Conservation (phyloP, 768 basidiomycete genomes). For the Pleurotus ostreatus region DNA sequence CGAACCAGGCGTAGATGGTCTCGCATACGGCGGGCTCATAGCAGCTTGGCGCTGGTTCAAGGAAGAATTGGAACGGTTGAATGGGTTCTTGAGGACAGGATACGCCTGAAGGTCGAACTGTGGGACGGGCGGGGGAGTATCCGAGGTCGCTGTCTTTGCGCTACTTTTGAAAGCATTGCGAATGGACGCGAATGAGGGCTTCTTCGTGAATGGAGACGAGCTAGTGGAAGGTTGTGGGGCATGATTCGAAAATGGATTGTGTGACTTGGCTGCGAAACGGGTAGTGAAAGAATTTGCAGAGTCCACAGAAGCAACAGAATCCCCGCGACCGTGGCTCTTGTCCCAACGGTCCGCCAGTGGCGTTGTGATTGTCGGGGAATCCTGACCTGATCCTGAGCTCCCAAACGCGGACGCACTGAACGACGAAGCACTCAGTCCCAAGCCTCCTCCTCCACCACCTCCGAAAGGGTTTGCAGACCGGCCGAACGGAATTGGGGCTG, state of each 20-base stretch:
- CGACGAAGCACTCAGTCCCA: slow-evolving; percentile 38
- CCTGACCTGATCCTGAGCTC: slow-evolving; percentile 41
- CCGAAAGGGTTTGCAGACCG: slow-evolving; percentile 46
- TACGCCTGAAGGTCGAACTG: slow-evolving; percentile 63
- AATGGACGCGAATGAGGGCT: slow-evolving; percentile 81
- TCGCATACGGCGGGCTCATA: slow-evolving; percentile 47
- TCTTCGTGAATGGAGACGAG: slow-evolving; percentile 63
- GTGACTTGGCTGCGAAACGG: slow-evolving; percentile 43
- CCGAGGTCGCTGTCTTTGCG: slow-evolving; percentile 41
- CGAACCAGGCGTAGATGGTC: slow-evolving; percentile 61
- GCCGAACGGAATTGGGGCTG: slow-evolving; percentile 68
- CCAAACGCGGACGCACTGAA: slow-evolving; percentile 26
- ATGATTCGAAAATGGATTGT: slow-evolving; percentile 59
- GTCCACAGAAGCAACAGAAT: slow-evolving; percentile 76
- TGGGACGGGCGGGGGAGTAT: slow-evolving; percentile 75
- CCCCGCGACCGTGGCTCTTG: slow-evolving; percentile 66
- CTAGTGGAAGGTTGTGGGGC: slow-evolving; percentile 65
- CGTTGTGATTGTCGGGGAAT: slow-evolving; percentile 63
- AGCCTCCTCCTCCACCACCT: slow-evolving; percentile 38
- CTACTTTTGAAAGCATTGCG: slow-evolving; percentile 74
- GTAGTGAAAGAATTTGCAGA: slow-evolving; percentile 61
- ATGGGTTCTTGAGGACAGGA: slow-evolving; percentile 75
- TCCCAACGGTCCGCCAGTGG: slow-evolving; percentile 50
- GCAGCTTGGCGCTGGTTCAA: slow-evolving; percentile 48
- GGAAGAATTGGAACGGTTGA: slow-evolving; percentile 79